Evolutionary conservation across 306 rosid genomes (phyloP).

Genomic region (Clitoria ternatea): DNA sequence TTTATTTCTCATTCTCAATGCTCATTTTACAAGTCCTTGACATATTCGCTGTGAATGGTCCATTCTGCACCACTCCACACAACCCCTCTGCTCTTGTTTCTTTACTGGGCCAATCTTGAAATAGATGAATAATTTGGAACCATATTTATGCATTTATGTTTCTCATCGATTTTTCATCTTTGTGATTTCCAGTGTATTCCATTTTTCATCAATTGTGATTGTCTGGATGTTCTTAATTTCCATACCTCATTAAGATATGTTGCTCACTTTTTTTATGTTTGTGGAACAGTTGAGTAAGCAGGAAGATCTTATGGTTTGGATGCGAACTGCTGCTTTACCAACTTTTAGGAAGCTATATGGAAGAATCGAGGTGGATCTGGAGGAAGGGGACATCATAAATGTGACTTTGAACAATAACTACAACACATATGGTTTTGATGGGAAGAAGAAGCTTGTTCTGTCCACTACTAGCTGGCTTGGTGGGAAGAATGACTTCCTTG

Average conservation of each 20-base stretch:
- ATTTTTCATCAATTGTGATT: neutral
- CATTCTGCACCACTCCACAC: neutral
- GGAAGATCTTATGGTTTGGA: constrained; percentile 88
- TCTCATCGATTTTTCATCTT: neutral
- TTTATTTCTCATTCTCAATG: neutral
- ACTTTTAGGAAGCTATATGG: constrained; percentile 82
- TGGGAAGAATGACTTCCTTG: constrained; percentile 81
- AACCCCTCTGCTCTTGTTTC: no score
- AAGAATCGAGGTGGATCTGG: constrained; percentile 63
- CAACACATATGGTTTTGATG: constrained; percentile 70
- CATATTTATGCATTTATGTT: neutral
- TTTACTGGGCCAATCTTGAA: neutral
- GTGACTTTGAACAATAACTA: constrained; percentile 53
- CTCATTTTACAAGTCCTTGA: neutral
- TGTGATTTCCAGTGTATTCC: neutral
- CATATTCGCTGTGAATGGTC: neutral
- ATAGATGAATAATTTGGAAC: neutral
- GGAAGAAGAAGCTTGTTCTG: constrained; percentile 79
- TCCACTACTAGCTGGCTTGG: constrained; percentile 86
- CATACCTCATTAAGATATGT: constrained; percentile 20
- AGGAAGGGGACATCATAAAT: constrained; percentile 39
- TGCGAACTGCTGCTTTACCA: constrained; percentile 90
- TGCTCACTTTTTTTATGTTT: constrained; percentile 30
- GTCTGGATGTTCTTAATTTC: neutral
- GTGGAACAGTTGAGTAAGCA: constrained; percentile 66